A percentile compares a stretch with the other conserved stretches of the same genome.
phyloP scores from a whole-genome alignment of 306 rosid species.

The Sophora flavescens region DNA sequence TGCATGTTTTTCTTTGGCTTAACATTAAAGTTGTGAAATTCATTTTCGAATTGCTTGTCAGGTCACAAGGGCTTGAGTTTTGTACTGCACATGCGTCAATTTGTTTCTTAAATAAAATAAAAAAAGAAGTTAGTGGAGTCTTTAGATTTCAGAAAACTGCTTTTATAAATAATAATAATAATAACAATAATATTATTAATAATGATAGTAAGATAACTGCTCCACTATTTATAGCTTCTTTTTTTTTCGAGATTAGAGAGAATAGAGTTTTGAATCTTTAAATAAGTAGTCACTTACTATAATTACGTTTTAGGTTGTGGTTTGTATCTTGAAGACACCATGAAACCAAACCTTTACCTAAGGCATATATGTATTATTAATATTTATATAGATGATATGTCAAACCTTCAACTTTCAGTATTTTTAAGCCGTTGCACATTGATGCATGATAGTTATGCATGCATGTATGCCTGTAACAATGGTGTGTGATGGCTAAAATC shows the following conservation, averaged over 20 bases:
- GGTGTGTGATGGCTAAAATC: background rate
- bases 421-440: slow-evolving; percentile 2
- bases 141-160: background rate
- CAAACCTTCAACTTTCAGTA: background rate
- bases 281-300: background rate
- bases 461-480: background rate
- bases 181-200: no score
- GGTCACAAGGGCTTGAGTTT: slow-evolving; percentile 12
- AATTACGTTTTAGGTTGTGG: background rate
- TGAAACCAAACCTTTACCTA: background rate
- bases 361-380: slow-evolving; percentile 4
- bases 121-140: background rate
- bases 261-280: background rate
- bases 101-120: background rate
- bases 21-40: slow-evolving; percentile 23
- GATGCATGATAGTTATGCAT: background rate
- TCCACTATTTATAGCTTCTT: background rate
- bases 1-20: slow-evolving; percentile 8
- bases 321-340: slow-evolving; percentile 8
- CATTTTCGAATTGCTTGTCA: background rate
- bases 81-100: background rate
- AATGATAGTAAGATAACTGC: background rate
- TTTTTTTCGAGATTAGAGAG: background rate
- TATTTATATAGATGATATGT: slow-evolving; percentile 14
- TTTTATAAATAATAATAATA: no score